Base-by-base conservation (phyloP, 2,329 filamentous ascomycete genomes). In the Colletotrichum phormii region DNA sequence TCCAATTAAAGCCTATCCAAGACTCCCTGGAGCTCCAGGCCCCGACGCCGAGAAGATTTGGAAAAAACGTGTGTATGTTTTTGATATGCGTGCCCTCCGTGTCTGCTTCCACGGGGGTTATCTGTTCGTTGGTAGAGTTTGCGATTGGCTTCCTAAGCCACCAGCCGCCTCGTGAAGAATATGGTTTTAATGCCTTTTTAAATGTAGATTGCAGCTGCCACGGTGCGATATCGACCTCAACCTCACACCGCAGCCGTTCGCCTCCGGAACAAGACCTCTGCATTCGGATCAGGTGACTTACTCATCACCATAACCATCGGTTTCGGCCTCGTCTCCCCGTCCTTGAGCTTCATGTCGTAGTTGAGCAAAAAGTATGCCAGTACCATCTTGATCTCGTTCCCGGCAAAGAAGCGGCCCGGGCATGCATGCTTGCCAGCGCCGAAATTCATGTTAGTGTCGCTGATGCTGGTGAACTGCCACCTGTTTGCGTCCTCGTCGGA, bases 361-460 rank as follows among this genome's bases (percentile, higher is more conserved):
- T 81, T 79, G 60, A 85, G 78, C n/a, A 87, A 75, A 49, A 84
- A 79, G 71, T 82, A 81, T 0, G 82, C 81, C 62, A 87, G 73
- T 58, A 85, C 77, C 74, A 86, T 79, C 79, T 87, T 86, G 74
- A 87, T 83, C 76, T 84, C 83, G 74, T 85, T 84, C 31, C 80
- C 78, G 15, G 85, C 85, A 74, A 87, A 86, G 79, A 87, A 87
- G 12, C 86, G 81, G 2, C 86, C 86, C 0, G 86, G 86, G 60
- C 86, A 87, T 3, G 86, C 84, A 73, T 86, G 84, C 73, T 83
- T 83, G 49, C 86, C 86, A 5, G 84, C 83, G 3, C 86, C 86
- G 72, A 87, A 87, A 74, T 86, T 84, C 75, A 85, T 81, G 72
- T 85, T 84, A 33, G 80, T 82, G 64, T 86, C 82, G 57, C 73